Evolutionary conservation across 495 filamentous ascomycete species (phyloP).

Genomic region (Tuber borchii): DNA sequence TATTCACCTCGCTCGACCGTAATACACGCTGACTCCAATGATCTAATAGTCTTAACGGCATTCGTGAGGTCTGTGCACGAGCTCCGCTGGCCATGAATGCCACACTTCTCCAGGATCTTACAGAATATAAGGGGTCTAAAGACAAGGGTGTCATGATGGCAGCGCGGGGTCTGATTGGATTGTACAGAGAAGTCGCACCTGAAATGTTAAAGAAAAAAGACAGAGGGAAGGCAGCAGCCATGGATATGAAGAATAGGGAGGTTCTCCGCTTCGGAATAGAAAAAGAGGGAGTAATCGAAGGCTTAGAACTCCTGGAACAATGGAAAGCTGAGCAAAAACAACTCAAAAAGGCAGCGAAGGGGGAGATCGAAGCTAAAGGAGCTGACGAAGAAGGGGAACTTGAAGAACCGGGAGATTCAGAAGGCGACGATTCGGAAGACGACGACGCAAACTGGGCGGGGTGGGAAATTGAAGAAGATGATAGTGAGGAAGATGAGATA

Average conservation of each 20-base stretch:
- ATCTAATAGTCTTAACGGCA: constrained; percentile 62
- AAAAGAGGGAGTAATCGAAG: constrained; percentile 76
- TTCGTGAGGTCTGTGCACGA: constrained; percentile 83
- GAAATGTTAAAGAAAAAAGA: constrained; percentile 85
- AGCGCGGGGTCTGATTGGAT: constrained; percentile 75
- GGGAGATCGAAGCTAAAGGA: constrained; percentile 52
- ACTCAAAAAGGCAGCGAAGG: constrained; percentile 61
- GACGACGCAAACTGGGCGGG: constrained; percentile 67
- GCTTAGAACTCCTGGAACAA: constrained; percentile 79
- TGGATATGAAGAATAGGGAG: constrained; percentile 60
- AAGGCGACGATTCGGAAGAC: constrained; percentile 50
- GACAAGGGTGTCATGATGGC: constrained; percentile 99
- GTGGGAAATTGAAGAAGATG: constrained; percentile 78
- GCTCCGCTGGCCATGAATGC: constrained; percentile 94
- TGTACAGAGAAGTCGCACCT: constrained; percentile 84
- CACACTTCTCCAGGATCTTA: constrained; percentile 89
- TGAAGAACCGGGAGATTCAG: constrained; percentile 48
- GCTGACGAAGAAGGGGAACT: constrained; percentile 55
- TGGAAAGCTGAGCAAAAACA: constrained; percentile 87
- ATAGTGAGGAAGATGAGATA: constrained; percentile 63
- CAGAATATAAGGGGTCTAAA: constrained; percentile 93
- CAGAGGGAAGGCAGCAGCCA: constrained; percentile 85
- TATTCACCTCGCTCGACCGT: not conserved
- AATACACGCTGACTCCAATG: constrained; percentile 6
- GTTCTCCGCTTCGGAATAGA: constrained; percentile 67